Percentiles rank a stretch among this genome's conserved stretches.
These are phyloP conservation scores for Mycosphaerelloides madeirae DNA, from an alignment of 2,329 filamentous ascomycete genomes.

Conservation along the genomic window DNA sequence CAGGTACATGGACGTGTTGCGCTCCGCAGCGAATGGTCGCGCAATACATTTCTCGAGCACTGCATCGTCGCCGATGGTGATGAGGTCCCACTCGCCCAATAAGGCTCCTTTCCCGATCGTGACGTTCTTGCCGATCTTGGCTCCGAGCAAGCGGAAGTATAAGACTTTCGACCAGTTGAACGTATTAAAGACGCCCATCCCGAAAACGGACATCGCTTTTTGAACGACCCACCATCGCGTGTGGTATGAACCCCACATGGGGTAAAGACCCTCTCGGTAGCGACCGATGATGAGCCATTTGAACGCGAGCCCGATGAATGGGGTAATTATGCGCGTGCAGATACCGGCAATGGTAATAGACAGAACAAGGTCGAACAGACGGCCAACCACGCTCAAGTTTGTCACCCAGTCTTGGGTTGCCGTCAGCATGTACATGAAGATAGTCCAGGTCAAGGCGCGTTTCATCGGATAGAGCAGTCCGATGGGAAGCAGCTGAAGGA, in stretches of 20 bases:
- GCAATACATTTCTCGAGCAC: constrained; percentile 46
- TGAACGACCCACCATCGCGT: constrained; percentile 57
- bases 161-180: constrained; percentile 39
- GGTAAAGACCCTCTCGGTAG: constrained; percentile 51
- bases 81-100: constrained; percentile 54
- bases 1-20: constrained; percentile 56
- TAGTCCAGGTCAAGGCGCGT: constrained; percentile 49
- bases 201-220: constrained; percentile 49
- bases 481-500: constrained; percentile 50
- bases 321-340: constrained; percentile 38
- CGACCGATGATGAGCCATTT: constrained; percentile 55
- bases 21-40: constrained; percentile 52
- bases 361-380: constrained; percentile 47
- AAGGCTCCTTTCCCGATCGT: constrained; percentile 40
- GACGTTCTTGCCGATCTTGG: constrained; percentile 50
- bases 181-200: constrained; percentile 43
- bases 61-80: constrained; percentile 51
- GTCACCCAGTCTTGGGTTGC: constrained; percentile 41
- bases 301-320: constrained; percentile 46
- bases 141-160: constrained; percentile 52
- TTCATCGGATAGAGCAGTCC: constrained; percentile 49
- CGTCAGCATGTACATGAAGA: constrained; percentile 47
- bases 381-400: constrained; percentile 39
- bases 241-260: constrained; percentile 58
- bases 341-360: constrained; percentile 43